These are phyloP conservation scores for Rhizophagus prolifer DNA, from an alignment of 192 early-diverging fungal species.

Conservation along the genomic window DNA sequence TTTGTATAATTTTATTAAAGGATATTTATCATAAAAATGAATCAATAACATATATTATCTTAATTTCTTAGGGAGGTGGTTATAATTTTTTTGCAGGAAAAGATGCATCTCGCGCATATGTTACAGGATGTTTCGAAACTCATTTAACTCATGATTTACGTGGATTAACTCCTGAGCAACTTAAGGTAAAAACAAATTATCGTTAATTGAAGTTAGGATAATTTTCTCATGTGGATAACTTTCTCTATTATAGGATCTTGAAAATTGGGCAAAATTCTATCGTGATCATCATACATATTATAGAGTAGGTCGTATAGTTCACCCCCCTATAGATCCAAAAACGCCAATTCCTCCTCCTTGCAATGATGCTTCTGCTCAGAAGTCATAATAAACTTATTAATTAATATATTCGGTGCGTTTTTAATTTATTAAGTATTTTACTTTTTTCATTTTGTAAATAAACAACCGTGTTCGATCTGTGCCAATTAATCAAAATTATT, in stretches of 20 bases:
- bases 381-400: background rate
- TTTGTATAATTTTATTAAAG: conserved; percentile 32
- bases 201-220: background rate
- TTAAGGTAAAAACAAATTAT: conserved; percentile 54
- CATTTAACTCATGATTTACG: conserved; percentile 94
- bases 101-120: conserved; percentile 92
- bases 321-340: conserved; percentile 79
- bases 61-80: conserved; percentile 53
- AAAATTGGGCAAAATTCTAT: conserved; percentile 88
- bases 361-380: conserved; percentile 28
- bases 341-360: conserved; percentile 84
- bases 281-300: conserved; percentile 84
- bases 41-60: background rate
- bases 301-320: conserved; percentile 78
- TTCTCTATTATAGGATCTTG: conserved; percentile 50
- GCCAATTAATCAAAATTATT: too few species aligned
- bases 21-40: background rate
- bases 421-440: too few species aligned
- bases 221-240: background rate
- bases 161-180: conserved; percentile 71
- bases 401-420: too few species aligned
- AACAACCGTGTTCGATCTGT: too few species aligned
- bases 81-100: conserved; percentile 89
- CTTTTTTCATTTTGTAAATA: too few species aligned
- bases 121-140: conserved; percentile 91